Base-by-base conservation (phyloP, 257 asterid species). In the Penstemon newberryi region DNA sequence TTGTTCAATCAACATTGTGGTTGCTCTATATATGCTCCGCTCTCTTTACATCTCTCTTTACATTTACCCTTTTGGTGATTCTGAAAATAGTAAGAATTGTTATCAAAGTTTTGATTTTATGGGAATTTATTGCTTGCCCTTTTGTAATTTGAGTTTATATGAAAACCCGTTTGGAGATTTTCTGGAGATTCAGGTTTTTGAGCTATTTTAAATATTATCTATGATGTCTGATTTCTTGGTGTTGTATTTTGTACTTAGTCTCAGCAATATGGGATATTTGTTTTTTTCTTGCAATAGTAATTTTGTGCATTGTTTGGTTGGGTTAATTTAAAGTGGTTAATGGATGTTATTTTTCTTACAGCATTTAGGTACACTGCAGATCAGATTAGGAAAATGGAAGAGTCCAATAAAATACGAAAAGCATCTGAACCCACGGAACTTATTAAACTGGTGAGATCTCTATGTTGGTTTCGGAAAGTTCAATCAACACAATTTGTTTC, bases 371-470 rank as follows among this genome's bases (percentile, higher is more conserved):
- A 94, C 81, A 85, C 87, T 6, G 70, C 81, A 12, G 87, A 82
- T 71, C 96, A 94, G 87, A 82, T 84, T 72, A 83, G 80, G 80
- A 89, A 72, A 81, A 88, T 87, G 96, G 93, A 86, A 77, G 97
- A 91, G 80, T 83, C 97, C 4, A 84, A 82, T 79, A 83, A 74
- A 72, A 78, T 94, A 73, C 83, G 95, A 60, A 86, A 67, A 77
- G 91, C 84, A 73, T 84, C 86, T 47, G 90, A 91, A 80, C 96
- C 97, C 63, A 78, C 68, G 36, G 83, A 84, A 56, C 99, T 94
- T 76, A 83, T 94, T 67, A 72, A 77, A 53, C 73, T 91, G 95
- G 96, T 90, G 76, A 84, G 92, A 51, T 36, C 18, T 55, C 63
- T 11, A n/a, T 76, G 61, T 60, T 45, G 12, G 49, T 42, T 64